A percentile compares a stretch with the other conserved stretches of the same genome.
phyloP scores from a whole-genome alignment of 768 basidiomycete species.

The Lactarius trivialis region DNA sequence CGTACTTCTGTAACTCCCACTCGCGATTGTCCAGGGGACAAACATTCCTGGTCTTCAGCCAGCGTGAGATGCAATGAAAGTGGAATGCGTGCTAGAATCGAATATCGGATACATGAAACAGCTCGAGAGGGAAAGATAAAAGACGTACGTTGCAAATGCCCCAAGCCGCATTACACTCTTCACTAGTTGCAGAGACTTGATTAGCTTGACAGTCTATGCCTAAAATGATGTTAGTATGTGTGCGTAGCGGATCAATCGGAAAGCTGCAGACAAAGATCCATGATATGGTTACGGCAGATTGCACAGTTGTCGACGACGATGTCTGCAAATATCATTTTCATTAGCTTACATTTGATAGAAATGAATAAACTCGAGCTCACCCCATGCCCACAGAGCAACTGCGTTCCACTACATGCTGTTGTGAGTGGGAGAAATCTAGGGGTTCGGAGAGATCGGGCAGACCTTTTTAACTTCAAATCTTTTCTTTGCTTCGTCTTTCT shows the following conservation, averaged over 20 bases:
- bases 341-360: not conserved
- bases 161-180: slow-evolving; percentile 98
- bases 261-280: slow-evolving; percentile 85
- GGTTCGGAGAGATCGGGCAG: slow-evolving; percentile 3
- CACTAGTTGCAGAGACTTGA: slow-evolving; percentile 92
- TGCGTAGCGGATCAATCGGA: not conserved
- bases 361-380: slow-evolving; percentile 36
- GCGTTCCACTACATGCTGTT: slow-evolving; percentile 83
- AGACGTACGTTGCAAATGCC: slow-evolving; percentile 89
- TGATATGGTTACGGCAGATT: slow-evolving; percentile 99
- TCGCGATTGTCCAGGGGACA: slow-evolving; percentile 94
- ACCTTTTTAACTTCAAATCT: slow-evolving; percentile 99
- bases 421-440: not conserved
- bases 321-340: slow-evolving; percentile 42
- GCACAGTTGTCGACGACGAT: slow-evolving; percentile 99
- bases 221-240: slow-evolving; percentile 30
- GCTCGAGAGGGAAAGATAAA: not conserved
- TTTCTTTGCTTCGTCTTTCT: slow-evolving; percentile 62
- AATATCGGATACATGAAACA: not conserved
- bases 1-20: slow-evolving; percentile 95
- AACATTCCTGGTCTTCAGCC: slow-evolving; percentile 96
- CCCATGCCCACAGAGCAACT: slow-evolving; percentile 98
- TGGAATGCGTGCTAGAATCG: slow-evolving; percentile 87
- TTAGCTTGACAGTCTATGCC: slow-evolving; percentile 99
- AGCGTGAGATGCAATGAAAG: slow-evolving; percentile 98